Conservation (phyloP, 1,284 basidiomycete genomes). For the Singerocomus rubriflavus region DNA sequence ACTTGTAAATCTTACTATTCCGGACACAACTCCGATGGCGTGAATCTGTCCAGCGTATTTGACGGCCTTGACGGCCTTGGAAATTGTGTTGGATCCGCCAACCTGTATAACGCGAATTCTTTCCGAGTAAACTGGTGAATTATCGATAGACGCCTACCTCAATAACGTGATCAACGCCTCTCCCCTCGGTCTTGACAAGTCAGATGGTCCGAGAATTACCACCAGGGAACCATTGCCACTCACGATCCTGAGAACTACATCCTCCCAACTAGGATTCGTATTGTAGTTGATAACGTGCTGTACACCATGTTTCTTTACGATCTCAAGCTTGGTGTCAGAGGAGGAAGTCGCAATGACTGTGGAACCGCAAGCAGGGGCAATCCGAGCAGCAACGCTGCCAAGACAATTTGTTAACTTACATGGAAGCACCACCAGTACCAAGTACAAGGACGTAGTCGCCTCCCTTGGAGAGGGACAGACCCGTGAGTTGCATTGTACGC, state of each 20-base stretch:
- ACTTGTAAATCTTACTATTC: constrained; percentile 22
- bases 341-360: constrained; percentile 59
- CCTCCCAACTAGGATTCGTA: constrained; percentile 51
- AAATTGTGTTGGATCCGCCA: constrained; percentile 52
- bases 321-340: constrained; percentile 55
- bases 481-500: constrained; percentile 50
- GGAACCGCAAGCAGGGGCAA: constrained; percentile 56
- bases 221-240: background rate
- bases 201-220: too few relatives aligned
- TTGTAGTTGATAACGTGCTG: constrained; percentile 59
- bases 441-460: constrained; percentile 51
- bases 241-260: constrained; percentile 45
- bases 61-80: constrained; percentile 42
- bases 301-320: constrained; percentile 46
- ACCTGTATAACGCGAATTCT: constrained; percentile 28
- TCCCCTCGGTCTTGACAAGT: constrained; percentile 38
- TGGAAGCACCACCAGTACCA: constrained; percentile 59
- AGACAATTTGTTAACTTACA: constrained; percentile 31
- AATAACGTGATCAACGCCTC: constrained; percentile 57
- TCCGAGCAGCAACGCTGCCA: constrained; percentile 47
- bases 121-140: background rate
- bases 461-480: constrained; percentile 39
- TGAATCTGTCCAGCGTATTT: constrained; percentile 46
- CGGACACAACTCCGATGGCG: constrained; percentile 47
- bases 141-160: constrained; percentile 38